phyloP scores from a whole-genome alignment of 495 filamentous ascomycete species.

The Penicillium crystallinum region DNA sequence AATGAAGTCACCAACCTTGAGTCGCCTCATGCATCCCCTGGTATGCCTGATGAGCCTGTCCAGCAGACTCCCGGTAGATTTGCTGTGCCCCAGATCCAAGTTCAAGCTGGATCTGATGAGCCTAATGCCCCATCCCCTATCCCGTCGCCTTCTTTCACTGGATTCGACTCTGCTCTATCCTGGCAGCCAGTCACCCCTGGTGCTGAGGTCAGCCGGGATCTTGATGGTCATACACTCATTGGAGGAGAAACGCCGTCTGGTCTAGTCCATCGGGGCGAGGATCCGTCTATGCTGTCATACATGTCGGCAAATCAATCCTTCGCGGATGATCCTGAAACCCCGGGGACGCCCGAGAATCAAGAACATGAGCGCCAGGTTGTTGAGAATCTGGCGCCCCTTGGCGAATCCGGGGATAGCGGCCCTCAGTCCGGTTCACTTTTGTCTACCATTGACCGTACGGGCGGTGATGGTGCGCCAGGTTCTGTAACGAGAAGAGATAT shows the following conservation, averaged over 20 bases:
- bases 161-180: conserved; percentile 22
- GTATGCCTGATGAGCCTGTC: conserved; percentile 8
- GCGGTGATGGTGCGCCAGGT: background rate
- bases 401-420: background rate
- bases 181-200: conserved; percentile 14
- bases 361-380: conserved; percentile 20
- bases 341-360: background rate
- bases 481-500: background rate
- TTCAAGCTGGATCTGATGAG: conserved; percentile 8
- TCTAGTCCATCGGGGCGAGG: conserved; percentile 12
- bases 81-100: conserved; percentile 1
- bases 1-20: conserved; percentile 11
- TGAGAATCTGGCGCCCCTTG: conserved; percentile 1
- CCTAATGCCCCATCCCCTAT: conserved; percentile 14
- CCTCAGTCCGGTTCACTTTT: conserved; percentile 15
- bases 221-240: conserved; percentile 24
- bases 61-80: conserved; percentile 10
- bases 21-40: conserved; percentile 8
- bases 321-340: background rate
- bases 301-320: conserved; percentile 19
- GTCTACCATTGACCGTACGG: conserved; percentile 2
- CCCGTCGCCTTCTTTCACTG: conserved; percentile 22
- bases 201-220: conserved; percentile 7
- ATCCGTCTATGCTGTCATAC: conserved; percentile 15
- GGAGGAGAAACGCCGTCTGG: conserved; percentile 17